Conservation (phyloP, 1,139 yeast species). For the Candida tetrigidarum region DNA sequence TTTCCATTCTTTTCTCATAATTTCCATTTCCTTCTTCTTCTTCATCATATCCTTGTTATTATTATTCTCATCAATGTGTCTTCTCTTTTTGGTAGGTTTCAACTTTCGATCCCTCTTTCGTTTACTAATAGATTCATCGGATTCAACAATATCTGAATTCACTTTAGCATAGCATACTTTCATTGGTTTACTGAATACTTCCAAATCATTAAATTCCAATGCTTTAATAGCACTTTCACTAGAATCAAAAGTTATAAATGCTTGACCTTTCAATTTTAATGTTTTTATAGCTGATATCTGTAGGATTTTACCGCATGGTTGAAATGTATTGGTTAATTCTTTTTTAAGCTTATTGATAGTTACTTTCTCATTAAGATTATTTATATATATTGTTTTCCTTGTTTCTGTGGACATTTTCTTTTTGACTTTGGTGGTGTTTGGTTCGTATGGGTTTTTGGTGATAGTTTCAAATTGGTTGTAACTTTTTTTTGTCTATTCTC, state of each 20-base stretch:
- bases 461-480: not conserved
- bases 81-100: constrained; percentile 17
- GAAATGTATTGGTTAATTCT: constrained; percentile 45
- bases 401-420: constrained; percentile 10
- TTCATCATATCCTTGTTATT: constrained; percentile 17
- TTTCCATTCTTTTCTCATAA: constrained; percentile 29
- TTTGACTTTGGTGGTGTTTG: not conserved
- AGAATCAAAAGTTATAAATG: constrained; percentile 69
- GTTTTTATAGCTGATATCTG: constrained; percentile 65
- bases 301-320: constrained; percentile 51
- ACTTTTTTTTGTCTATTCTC: not conserved
- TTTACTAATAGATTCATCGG: constrained; percentile 16
- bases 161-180: constrained; percentile 44
- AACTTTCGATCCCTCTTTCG: not conserved
- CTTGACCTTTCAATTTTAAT: constrained; percentile 78
- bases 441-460: not conserved
- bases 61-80: constrained; percentile 23
- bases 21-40: constrained; percentile 24
- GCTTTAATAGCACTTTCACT: constrained; percentile 54
- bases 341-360: constrained; percentile 53
- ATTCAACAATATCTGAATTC: constrained; percentile 47
- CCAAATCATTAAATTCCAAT: constrained; percentile 43
- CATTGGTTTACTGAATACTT: constrained; percentile 60
- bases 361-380: constrained; percentile 75
- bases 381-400: constrained; percentile 55